Evolutionary conservation across 345 rosid genomes (phyloP), one percentile per base, ranked within the genome.

Genomic region (Populus tremula): DNA sequence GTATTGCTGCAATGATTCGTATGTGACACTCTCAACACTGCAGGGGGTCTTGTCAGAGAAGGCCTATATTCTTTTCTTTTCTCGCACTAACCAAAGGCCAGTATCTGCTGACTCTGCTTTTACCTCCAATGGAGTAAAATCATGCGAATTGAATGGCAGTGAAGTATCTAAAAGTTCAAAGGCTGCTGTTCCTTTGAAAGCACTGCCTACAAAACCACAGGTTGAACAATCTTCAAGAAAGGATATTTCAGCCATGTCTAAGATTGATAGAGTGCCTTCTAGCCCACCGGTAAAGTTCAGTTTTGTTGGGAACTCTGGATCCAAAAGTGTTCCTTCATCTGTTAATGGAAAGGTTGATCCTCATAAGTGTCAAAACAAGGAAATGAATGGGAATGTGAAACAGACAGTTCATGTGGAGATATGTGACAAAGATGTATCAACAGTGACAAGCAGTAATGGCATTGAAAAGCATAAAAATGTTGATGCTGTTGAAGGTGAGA

Each of bases 1-100:
- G 99, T 92, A 90, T 85, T 84, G 98, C 87, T 94, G 99, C 87
- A 90, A 94, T 82, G 99, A 96, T 83, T 79, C 97, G 39, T 77
- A 45, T 63, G 96, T 96, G 70, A 86, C 98, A 49, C 81, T 81
- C 78, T 89, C 99, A 81, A 90, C 89, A 64, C 82, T 87, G 81
- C 91, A 96, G 81, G 91, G 92, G 79, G 99, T 96, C 68, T 83
- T 96, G 83, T 94, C 99, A 47, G 96, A 96, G 85, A 94, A 89
- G 84, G 98, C 88, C 69, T 96, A 96, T 84, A 90, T 96, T 79
- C 93, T 96, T 76, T 94, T 96, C 86, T 94, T 90, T 86, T 81
- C 93, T 78, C 97, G 98, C 68, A 73, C 84, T 63, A 92, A 87
- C 81, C 94, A 86, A 81, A 87, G 90, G 81, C 87, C 98, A 67